Evolutionary conservation across 345 rosid genomes (phyloP), one percentile per base, ranked within the genome.

Genomic region (Euphorbia lathyris): DNA sequence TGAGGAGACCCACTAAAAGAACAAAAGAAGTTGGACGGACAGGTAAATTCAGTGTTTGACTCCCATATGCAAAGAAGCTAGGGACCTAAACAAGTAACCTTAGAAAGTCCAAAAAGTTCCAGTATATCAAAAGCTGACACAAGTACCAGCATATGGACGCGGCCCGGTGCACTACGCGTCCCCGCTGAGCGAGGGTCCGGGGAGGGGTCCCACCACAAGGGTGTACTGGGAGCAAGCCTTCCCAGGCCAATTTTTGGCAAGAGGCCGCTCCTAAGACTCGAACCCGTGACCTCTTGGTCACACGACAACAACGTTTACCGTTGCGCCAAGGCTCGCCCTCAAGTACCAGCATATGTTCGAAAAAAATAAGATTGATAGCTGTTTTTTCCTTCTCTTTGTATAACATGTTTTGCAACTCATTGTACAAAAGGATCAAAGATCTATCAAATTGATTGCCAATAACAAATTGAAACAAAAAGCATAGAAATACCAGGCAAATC

Each of bases 401-500:
- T 4, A 2, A 40, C 43, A 40, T 40, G 43, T 40, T 40, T 40
- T 40, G 1, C 43, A 40, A 9, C 11, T 40, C 11, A 40, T 40
- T 40, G n/a, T 19, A 51, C 20, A 9, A 58, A 58, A 64, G 55
- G 38, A 63, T 29, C 47, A 10, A 13, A 43, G 30, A 65, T 60
- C 67, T 16, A 7, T 26, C 11, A 7, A 64, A 25, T 53, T 7
- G 20, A 25, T 43, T 64, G 36, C 19, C 34, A 64, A 23, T 45
- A 9, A 11, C 68, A 45, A 9, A 4, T 23, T 30, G 25, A 74
- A 60, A 50, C 30, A 9, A 12, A 67, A 62, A 30, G 58, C 26
- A 27, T 34, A 29, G 66, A 48, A 73, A 70, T 58, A 90, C 98
- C 97, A 45, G 98, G 97, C 86, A 94, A 84, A 81, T 91, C 95